phyloP scores from a whole-genome alignment of 2,329 filamentous ascomycete species.

The Aspergillus piperis region DNA sequence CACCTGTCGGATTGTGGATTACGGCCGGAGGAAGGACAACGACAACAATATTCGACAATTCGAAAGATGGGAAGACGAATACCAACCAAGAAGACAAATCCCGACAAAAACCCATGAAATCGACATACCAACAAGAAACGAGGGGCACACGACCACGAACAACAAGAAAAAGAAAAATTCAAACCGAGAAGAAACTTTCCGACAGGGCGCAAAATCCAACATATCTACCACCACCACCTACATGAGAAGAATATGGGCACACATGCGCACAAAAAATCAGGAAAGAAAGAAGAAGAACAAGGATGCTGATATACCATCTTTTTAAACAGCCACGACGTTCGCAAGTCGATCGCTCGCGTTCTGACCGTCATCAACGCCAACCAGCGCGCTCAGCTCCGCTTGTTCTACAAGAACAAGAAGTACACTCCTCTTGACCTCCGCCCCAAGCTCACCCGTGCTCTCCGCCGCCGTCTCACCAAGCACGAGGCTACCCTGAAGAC shows the following conservation, averaged over 20 bases:
- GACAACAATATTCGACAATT: not conserved
- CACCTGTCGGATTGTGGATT: not conserved
- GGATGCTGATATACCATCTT: constrained; percentile 28
- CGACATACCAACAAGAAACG: not conserved
- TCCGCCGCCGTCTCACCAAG: constrained; percentile 90
- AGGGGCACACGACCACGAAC: constrained; percentile 8
- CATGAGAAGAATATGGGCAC: not conserved
- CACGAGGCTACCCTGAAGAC: constrained; percentile 83
- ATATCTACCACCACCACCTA: not conserved
- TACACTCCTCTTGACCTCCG: constrained; percentile 98
- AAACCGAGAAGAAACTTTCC: not conserved
- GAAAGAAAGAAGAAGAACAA: not conserved
- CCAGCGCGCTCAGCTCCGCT: constrained; percentile 94
- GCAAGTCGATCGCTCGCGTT: constrained; percentile 98
- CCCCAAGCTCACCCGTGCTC: constrained; percentile 96
- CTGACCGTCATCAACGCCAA: constrained; percentile 99
- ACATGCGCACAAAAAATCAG: not conserved
- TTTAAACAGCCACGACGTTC: constrained; percentile 81
- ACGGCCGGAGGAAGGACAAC: not conserved
- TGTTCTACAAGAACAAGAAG: constrained; percentile 99
- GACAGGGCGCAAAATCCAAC: constrained; percentile 5
- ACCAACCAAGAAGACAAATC: not conserved
- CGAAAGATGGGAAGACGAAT: not conserved
- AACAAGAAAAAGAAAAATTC: not conserved
- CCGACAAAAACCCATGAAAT: not conserved